Evolutionary conservation across 1,139 yeast genomes (phyloP).

Genomic region (Candida frijolesensis): DNA sequence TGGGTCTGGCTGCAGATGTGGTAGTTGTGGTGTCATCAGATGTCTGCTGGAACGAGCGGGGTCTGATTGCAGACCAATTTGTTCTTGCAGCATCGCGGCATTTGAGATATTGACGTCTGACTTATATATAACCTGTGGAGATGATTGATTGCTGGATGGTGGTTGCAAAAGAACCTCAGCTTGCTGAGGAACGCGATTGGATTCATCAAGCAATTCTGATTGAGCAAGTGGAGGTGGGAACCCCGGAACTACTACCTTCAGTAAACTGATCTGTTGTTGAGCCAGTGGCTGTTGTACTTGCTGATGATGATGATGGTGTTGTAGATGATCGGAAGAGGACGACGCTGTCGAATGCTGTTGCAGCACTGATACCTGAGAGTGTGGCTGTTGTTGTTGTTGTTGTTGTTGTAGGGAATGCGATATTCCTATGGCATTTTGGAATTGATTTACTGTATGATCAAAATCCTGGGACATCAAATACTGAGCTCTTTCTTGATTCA

Average conservation of each 20-base stretch:
- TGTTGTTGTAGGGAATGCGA: conserved; percentile 3
- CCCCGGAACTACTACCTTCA: background rate
- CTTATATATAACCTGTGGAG: conserved; percentile 4
- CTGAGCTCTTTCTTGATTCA: conserved; percentile 9
- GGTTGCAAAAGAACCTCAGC: background rate
- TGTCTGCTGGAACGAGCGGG: conserved; percentile 1
- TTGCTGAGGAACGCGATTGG: background rate
- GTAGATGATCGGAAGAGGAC: background rate
- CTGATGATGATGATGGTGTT: background rate
- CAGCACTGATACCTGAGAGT: background rate
- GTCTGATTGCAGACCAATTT: background rate
- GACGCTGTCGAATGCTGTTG: background rate
- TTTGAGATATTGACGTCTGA: background rate
- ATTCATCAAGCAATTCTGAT: conserved; percentile 2
- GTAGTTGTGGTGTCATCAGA: background rate
- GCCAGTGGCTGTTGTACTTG: background rate
- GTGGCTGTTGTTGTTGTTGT: conserved; percentile 7
- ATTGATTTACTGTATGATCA: conserved; percentile 9
- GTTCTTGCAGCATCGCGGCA: background rate
- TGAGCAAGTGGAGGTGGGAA: conserved; percentile 2
- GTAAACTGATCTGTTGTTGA: background rate
- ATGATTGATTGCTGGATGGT: background rate
- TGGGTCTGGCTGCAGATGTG: background rate
- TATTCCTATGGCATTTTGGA: conserved; percentile 3
- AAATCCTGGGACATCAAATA: conserved; percentile 7